Evolutionary conservation across 2,329 filamentous ascomycete species (phyloP), one percentile per base, ranked within the genome.

Genomic region (Teratosphaeria zuluensis): DNA sequence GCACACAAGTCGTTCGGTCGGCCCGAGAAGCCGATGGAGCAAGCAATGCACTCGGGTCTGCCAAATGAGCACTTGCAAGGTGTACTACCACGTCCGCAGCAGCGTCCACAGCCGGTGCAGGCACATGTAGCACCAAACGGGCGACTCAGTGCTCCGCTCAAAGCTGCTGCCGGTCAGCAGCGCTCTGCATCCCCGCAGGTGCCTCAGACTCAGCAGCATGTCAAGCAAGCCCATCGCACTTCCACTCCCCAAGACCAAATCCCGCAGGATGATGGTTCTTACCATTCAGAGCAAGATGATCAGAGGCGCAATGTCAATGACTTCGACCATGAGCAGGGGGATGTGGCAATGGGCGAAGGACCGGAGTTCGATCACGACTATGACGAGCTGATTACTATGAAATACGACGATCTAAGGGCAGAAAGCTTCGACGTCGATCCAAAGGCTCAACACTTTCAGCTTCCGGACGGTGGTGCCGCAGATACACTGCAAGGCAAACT

Each of bases 401-500:
- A 62, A 2, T 73, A 66, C 53, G 14, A 53, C 6, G 59, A 62
- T 0, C 61, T 74, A n/a, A 67, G 66, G 56, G 56, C 58, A 2
- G 63, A 67, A 51, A 35, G 62, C 7, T 71, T 71, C 56, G 70
- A 72, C 35, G 4, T 63, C 16, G 62, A 68, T 52, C 69, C 66
- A 1, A 53, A 60, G 28, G 62, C 56, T 9, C 19, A 33, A 3
- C 11, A 8, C 9, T 54, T 53, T 19, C 16, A 28, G 5, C 9
- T 52, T n/a, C 42, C 31, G n/a, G 56, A 32, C 1, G 54, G 54
- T 12, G 2, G 7, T 2, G 55, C 55, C 19, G 48, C 62, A 9
- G 55, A 57, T 12, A 55, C 65, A 8, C 59, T 73, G 4, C 38
- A 58, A 2, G 58, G 66, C 3, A 67, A 65, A 54, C 59, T 73